A percentile compares a stretch with the other conserved stretches of the same genome.
phyloP scores from a whole-genome alignment of 345 rosid genomes.

The Raphanus sativus region DNA sequence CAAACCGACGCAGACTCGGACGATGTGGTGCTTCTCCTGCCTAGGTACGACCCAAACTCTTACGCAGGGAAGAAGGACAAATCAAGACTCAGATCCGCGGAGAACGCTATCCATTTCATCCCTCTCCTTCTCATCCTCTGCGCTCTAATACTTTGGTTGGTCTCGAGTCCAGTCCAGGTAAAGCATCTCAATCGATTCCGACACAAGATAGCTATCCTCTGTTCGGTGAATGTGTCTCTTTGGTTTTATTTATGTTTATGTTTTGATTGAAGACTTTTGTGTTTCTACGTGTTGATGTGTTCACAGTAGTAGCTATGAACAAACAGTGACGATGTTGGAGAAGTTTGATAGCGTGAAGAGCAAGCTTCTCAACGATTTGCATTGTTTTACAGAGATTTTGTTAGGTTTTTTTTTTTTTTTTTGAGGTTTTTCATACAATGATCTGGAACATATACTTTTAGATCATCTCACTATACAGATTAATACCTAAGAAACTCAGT shows the following conservation, averaged over 20 bases:
- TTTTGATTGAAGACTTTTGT: background rate
- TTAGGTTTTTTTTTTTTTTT: background rate
- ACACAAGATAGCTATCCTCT: background rate
- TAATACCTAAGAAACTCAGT: background rate
- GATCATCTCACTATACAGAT: background rate
- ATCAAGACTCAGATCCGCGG: slow-evolving; percentile 65
- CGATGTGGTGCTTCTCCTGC: slow-evolving; percentile 45
- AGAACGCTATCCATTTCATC: slow-evolving; percentile 79
- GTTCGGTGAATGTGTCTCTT: background rate
- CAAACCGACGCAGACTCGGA: slow-evolving; percentile 23
- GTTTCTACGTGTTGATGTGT: background rate
- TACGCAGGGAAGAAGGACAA: slow-evolving; percentile 58
- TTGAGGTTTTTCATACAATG: background rate
- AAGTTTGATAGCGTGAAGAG: slow-evolving; percentile 5
- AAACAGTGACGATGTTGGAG: slow-evolving; percentile 16
- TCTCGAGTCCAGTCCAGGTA: slow-evolving; percentile 52
- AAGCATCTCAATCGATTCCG: background rate
- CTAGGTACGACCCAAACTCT: slow-evolving; percentile 67
- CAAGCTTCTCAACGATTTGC: background rate
- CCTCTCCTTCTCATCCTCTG: slow-evolving; percentile 66
- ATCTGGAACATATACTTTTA: background rate
- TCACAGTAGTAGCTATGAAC: slow-evolving; percentile 22
- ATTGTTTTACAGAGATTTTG: background rate
- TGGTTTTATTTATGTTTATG: background rate
- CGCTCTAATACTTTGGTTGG: slow-evolving; percentile 76